Evolutionary conservation across 371 early-diverging fungal species (phyloP).

Genomic region (Lichtheimia ramosa): DNA sequence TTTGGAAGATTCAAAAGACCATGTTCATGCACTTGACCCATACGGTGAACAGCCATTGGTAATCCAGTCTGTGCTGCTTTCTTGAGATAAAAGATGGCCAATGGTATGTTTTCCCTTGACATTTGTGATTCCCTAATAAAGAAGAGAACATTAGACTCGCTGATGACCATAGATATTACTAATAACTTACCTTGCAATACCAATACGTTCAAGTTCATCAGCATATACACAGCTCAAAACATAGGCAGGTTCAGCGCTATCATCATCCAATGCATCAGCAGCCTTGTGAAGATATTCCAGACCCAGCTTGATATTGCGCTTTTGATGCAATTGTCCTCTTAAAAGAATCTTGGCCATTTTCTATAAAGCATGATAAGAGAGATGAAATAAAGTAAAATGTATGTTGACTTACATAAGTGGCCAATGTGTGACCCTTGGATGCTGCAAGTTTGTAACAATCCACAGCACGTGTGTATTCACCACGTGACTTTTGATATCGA

Average conservation of each 20-base stretch:
- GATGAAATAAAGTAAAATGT: neutral
- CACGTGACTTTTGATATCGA: constrained; percentile 51
- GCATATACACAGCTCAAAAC: constrained; percentile 41
- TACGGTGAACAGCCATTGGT: constrained; percentile 16
- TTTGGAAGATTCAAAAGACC: constrained; percentile 16
- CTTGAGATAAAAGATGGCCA: constrained; percentile 17
- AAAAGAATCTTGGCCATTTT: constrained; percentile 25
- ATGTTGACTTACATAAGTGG: constrained; percentile 14
- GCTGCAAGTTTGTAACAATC: constrained; percentile 78
- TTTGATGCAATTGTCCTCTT: constrained; percentile 16
- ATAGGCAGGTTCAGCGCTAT: constrained; percentile 41
- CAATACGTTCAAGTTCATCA: constrained; percentile 24
- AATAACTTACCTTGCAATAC: constrained; percentile 10
- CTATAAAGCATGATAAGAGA: neutral
- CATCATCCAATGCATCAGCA: constrained; percentile 18
- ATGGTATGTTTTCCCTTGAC: constrained; percentile 7
- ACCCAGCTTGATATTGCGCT: constrained; percentile 14
- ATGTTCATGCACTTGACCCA: constrained; percentile 18
- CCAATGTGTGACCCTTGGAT: constrained; percentile 48
- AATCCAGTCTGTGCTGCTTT: constrained; percentile 15
- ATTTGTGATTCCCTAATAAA: constrained; percentile 7
- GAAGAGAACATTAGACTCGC: neutral
- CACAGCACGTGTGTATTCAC: constrained; percentile 65
- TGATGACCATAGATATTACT: neutral
- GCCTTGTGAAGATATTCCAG: constrained; percentile 19